Base-by-base conservation (phyloP, 495 filamentous ascomycete species). In the Penicillium turbatum region DNA sequence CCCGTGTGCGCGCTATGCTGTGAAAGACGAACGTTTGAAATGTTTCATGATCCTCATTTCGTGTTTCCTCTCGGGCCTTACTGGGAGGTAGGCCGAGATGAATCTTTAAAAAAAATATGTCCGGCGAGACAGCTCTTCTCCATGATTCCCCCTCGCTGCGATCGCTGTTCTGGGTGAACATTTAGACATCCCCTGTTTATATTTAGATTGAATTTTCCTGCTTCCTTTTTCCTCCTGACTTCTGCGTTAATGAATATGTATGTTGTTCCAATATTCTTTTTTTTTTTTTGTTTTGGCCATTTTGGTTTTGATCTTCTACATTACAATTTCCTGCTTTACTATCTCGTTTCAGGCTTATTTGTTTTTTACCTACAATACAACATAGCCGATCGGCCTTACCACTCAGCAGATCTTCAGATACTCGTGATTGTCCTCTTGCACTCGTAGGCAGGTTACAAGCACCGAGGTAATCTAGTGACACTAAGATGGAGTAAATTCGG, bases 1-100 rank as follows among this genome's bases (percentile, higher is more conserved):
- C 69, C 56, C 64, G 57, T 44, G 51, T 73, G 43, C 70, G 72
- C 49, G 70, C 71, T 48, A 73, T 73, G 71, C 66, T 73, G 55
- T 74, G 55, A 68, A 53, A 31, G 6, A 19, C 0, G 15, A 17
- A 16, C 1, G 15, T 17, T 11, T 21, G 43, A 34, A 53, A 19
- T 34, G 17, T 32, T 27, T 21, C 34, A 19, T 48, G 17, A 36
- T 29, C 3, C 21, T 17, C 8, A 15, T 30, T 30, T 15, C 7
- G 40, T 44, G 26, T 38, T 26, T 47, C 32, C 27, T 47, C 35
- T 47, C 41, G 26, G 21, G 15, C 39, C 38, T 19, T 44, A 11
- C 27, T 37, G 17, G 27, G 32, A 27, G 37, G 32, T 26, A 32
- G 34, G 21, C 46, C 46, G 32, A 48, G 46, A n/a, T 21, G 21